Base-by-base conservation (phyloP, 1,284 basidiomycete genomes). In the Earliella scabrosa region DNA sequence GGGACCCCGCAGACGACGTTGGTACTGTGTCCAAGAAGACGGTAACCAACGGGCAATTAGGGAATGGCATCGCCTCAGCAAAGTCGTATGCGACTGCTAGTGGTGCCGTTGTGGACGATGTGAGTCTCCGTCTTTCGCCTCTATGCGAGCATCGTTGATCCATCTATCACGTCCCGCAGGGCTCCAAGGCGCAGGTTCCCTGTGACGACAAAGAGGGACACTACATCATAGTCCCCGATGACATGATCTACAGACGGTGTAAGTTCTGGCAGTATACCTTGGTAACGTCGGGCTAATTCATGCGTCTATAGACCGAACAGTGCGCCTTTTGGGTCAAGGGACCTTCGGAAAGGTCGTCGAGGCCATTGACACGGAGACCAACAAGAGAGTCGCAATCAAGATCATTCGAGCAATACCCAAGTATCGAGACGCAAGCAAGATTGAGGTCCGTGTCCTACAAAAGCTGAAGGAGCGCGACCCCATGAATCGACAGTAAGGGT, bases 321-420 rank as follows among this genome's bases (percentile, higher is more conserved):
- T 96, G 50, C 83, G 88, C 52, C 79, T 97, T 36, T 81, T 99
- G 3, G 97, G 97, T 16, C 97, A 99, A 77, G 97, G 97, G 6
- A 99, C 97, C 7, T 99, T 99, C 69, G 97, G 97, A 64, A 99
- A 99, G 75, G 97, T 99, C 26, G 96, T 99, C 52, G 94, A 98
- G 71, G 95, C 95, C 34, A 75, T 91, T 67, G 94, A 98, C 76
- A 85, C 86, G 34, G 82, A 89, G 63, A 88, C 83, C 52, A 86
- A 88, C 63, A 82, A 80, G 65, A 83, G 87, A 68, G 97, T 99
- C 23, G 97, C 97, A 39, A 95, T 99, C 80, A 99, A 99, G 83
- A 96, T 99, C 63, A 99, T 99, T 66, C 87, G 95, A 47, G 93
- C 93, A 31, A 94, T 98, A 44, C 95, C 93, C 55, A 97, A 98